Evolutionary conservation across 1,139 yeast species (phyloP).

Genomic region (Hemisphaericaspora xylofermentans): DNA sequence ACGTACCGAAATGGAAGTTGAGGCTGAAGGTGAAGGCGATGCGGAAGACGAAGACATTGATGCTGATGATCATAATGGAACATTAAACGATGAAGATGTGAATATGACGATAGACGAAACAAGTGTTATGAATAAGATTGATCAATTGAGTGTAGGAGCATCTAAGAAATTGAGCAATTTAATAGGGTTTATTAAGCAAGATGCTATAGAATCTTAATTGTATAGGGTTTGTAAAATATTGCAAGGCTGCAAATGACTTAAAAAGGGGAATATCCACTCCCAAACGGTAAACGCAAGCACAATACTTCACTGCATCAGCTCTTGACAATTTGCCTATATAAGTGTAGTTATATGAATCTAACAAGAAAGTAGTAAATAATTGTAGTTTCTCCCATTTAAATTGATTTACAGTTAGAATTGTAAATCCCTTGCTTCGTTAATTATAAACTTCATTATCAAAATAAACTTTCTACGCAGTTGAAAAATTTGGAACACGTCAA

Average conservation of each 20-base stretch:
- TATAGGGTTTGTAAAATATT: neutral
- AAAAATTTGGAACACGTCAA: conserved; percentile 5
- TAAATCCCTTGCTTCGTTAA: too few relatives aligned
- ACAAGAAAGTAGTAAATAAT: too few relatives aligned
- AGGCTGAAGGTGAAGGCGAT: conserved; percentile 25
- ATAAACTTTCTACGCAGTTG: neutral
- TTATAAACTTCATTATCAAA: neutral
- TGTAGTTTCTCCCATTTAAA: too few relatives aligned
- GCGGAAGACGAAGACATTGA: conserved; percentile 20
- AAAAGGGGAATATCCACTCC: neutral
- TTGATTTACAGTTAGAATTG: too few relatives aligned
- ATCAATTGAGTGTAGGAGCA: conserved; percentile 32
- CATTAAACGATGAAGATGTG: conserved; percentile 4
- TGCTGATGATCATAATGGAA: conserved; percentile 13
- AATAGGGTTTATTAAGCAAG: conserved; percentile 51
- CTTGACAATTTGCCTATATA: too few relatives aligned
- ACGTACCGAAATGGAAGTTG: conserved; percentile 18
- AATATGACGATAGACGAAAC: conserved; percentile 9
- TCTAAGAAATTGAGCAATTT: conserved; percentile 40
- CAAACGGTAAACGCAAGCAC: neutral
- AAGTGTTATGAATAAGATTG: conserved; percentile 32
- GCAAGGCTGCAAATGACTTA: too few relatives aligned
- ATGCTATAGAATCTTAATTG: conserved; percentile 15
- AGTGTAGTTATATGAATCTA: too few relatives aligned
- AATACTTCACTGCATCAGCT: too few relatives aligned